Conservation (phyloP, 202 grass and related monocot species). For the Cymbopogon flexuosus region DNA sequence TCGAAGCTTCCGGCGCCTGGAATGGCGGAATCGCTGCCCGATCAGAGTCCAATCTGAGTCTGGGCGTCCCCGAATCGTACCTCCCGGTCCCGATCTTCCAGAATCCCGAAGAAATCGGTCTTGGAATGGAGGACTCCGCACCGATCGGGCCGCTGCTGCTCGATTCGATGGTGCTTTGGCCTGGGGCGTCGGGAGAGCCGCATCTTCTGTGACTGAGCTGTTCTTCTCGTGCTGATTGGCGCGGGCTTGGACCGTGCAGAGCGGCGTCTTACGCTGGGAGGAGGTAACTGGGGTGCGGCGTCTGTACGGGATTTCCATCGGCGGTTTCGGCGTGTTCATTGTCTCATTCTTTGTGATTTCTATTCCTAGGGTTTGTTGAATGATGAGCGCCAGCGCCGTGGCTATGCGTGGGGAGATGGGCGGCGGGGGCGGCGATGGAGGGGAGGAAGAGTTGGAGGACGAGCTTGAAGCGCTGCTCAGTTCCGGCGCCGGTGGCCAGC, state of each 20-base stretch:
- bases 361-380: slow-evolving; percentile 29
- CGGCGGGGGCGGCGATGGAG: slow-evolving; percentile 38
- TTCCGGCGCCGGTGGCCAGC: slow-evolving; percentile 29
- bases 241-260: slow-evolving; percentile 11
- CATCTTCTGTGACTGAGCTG: neutral
- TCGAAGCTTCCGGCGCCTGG: slow-evolving; percentile 9
- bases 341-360: slow-evolving; percentile 12
- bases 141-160: slow-evolving; percentile 33
- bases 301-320: slow-evolving; percentile 28
- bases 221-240: slow-evolving; percentile 1
- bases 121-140: slow-evolving; percentile 27
- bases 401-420: slow-evolving; percentile 56
- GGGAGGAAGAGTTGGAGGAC: slow-evolving; percentile 44
- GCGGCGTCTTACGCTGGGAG: slow-evolving; percentile 22
- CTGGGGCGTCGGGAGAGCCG: neutral
- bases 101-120: slow-evolving; percentile 30
- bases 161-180: slow-evolving; percentile 32
- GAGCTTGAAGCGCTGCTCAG: slow-evolving; percentile 57
- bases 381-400: slow-evolving; percentile 42
- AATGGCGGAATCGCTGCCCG: slow-evolving; percentile 61
- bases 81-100: slow-evolving; percentile 48
- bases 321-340: neutral
- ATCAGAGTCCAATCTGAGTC: slow-evolving; percentile 46
- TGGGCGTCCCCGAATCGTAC: slow-evolving; percentile 9
- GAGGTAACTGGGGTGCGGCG: slow-evolving; percentile 14